phyloP scores from a whole-genome alignment of 495 filamentous ascomycete species.

The Chaetomidium leptoderma region DNA sequence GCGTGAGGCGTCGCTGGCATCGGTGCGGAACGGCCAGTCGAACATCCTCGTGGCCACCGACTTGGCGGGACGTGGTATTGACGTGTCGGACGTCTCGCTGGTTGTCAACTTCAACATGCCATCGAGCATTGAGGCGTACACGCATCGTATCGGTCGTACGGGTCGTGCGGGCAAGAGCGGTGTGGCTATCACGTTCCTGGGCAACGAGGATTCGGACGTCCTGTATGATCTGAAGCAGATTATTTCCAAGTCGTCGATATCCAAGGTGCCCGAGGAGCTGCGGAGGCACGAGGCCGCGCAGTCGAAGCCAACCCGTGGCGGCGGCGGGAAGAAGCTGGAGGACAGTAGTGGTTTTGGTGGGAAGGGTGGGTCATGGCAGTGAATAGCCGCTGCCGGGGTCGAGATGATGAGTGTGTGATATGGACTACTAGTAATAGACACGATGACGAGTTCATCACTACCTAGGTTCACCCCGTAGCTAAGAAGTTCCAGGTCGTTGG shows the following conservation, averaged over 20 bases:
- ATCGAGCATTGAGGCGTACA: slow-evolving; percentile 87
- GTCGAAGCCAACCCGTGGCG: slow-evolving; percentile 51
- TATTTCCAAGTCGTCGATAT: slow-evolving; percentile 86
- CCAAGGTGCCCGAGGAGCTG: slow-evolving; percentile 87
- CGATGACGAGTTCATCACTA: too few relatives aligned
- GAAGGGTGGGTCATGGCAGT: slow-evolving; percentile 32
- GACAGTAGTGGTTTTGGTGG: slow-evolving; percentile 30
- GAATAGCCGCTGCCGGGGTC: neutral
- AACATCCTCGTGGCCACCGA: slow-evolving; percentile 97
- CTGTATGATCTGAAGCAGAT: slow-evolving; percentile 98
- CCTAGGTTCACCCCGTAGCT: too few relatives aligned
- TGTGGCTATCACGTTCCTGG: slow-evolving; percentile 94
- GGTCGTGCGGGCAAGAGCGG: slow-evolving; percentile 97
- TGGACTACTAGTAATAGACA: too few relatives aligned
- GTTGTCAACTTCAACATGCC: slow-evolving; percentile 99
- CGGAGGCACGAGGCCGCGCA: slow-evolving; percentile 93
- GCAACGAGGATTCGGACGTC: slow-evolving; percentile 85
- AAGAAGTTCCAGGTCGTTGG: too few relatives aligned
- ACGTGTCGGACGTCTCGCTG: slow-evolving; percentile 88
- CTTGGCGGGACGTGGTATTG: slow-evolving; percentile 95
- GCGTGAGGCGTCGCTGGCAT: slow-evolving; percentile 88
- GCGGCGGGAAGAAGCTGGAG: slow-evolving; percentile 33
- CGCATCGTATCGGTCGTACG: slow-evolving; percentile 95
- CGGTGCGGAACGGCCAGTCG: slow-evolving; percentile 69
- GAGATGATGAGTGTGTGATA: neutral